Conservation (phyloP, 1,139 yeast genomes). For the Scheffersomyces lignicola region DNA sequence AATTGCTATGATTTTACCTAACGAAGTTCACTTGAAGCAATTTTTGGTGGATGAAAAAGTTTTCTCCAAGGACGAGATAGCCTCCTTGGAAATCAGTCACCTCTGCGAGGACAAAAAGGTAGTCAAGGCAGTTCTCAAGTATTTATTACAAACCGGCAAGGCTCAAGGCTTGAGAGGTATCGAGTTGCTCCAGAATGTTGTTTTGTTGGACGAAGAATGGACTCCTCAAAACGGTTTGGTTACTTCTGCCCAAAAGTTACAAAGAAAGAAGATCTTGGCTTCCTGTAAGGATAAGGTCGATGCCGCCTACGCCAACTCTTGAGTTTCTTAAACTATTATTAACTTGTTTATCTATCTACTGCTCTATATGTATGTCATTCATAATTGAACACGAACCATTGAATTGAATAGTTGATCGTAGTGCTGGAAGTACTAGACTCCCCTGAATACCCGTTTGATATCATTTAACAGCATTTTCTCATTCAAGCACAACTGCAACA, state of each 20-base stretch:
- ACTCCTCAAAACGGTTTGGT: constrained; percentile 94
- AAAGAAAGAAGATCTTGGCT: constrained; percentile 85
- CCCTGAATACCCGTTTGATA: constrained; percentile 49
- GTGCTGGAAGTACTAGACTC: no score
- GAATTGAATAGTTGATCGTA: no score
- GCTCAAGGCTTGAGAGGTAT: constrained; percentile 81
- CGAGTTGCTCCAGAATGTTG: constrained; percentile 79
- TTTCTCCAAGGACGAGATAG: constrained; percentile 47
- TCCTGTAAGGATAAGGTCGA: constrained; percentile 62
- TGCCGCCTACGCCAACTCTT: constrained; percentile 40
- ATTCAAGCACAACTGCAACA: constrained; percentile 58
- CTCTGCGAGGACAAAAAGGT: constrained; percentile 60
- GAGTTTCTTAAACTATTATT: background rate
- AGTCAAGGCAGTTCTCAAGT: constrained; percentile 51
- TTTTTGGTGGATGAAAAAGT: constrained; percentile 55
- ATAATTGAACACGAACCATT: no score
- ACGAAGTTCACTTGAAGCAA: constrained; percentile 62
- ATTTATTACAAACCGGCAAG: constrained; percentile 73
- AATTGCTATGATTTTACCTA: constrained; percentile 84
- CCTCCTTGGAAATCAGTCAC: constrained; percentile 46
- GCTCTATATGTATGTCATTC: no score
- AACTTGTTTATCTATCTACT: background rate
- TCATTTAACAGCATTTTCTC: constrained; percentile 38
- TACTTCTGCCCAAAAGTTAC: constrained; percentile 94
- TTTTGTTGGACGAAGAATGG: constrained; percentile 89